Percentiles rank a stretch among this genome's conserved stretches.
Evolutionary conservation across 2,329 filamentous ascomycete genomes (phyloP).

Genomic region (Shiraia sp.): DNA sequence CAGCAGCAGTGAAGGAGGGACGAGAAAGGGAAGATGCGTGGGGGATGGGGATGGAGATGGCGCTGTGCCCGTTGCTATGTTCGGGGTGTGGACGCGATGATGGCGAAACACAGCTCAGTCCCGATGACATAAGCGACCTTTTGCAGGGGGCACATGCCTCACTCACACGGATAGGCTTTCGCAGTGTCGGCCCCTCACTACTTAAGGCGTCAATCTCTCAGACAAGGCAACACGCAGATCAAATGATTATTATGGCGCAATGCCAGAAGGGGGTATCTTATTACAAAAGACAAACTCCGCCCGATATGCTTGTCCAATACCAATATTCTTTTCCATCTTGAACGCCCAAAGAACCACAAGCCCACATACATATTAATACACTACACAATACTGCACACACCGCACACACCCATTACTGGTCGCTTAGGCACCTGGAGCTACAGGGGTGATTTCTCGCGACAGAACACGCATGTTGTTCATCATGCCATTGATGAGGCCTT

Average conservation of each 20-base stretch:
- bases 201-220: neutral
- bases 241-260: too few species aligned
- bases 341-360: conserved; percentile 7
- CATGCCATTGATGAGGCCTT: conserved; percentile 71
- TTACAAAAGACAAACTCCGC: conserved; percentile 30
- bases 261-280: conserved; percentile 36
- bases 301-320: conserved; percentile 10
- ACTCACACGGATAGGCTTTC: neutral
- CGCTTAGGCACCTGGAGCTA: conserved; percentile 6
- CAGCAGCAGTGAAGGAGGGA: conserved; percentile 35
- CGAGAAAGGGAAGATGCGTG: conserved; percentile 29
- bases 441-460: conserved; percentile 40
- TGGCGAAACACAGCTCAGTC: conserved; percentile 18
- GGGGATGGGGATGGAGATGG: conserved; percentile 38
- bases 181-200: too few species aligned
- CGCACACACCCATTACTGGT: neutral
- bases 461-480: conserved; percentile 64
- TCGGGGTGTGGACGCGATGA: conserved; percentile 30
- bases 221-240: conserved; percentile 2
- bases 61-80: conserved; percentile 27
- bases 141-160: neutral
- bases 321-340: conserved; percentile 1
- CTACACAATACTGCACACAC: neutral
- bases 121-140: neutral
- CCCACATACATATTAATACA: conserved; percentile 16